Evolutionary conservation across 306 rosid genomes (phyloP).

Genomic region (Citrullus colocynthis): DNA sequence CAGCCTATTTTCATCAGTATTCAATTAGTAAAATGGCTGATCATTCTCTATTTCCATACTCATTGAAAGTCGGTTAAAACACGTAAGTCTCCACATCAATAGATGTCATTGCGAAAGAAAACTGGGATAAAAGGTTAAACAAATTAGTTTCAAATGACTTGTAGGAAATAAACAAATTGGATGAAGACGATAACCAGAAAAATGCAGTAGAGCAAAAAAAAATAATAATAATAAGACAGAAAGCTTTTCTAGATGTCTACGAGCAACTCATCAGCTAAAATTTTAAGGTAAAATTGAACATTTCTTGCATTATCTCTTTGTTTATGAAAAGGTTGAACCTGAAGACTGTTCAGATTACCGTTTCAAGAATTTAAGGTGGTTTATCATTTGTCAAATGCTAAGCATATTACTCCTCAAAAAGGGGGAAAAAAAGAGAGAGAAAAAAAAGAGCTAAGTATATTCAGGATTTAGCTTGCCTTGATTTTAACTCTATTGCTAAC

Average conservation of each 20-base stretch:
- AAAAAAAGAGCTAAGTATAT: neutral
- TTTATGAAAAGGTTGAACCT: neutral
- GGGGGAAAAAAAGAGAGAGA: too few species aligned
- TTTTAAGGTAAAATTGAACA: neutral
- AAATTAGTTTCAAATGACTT: neutral
- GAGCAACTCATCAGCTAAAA: neutral
- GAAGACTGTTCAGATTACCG: neutral
- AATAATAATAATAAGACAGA: neutral
- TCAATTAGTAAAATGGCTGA: neutral
- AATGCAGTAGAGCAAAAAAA: neutral
- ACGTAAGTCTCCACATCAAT: neutral
- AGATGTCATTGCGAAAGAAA: neutral
- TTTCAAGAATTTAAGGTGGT: neutral
- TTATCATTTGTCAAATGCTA: neutral
- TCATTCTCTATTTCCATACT: neutral
- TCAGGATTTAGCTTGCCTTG: constrained; percentile 24
- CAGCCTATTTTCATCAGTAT: constrained; percentile 43
- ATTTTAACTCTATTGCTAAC: constrained; percentile 36
- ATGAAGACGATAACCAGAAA: neutral
- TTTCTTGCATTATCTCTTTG: neutral
- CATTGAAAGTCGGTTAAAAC: neutral
- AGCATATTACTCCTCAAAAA: too few species aligned
- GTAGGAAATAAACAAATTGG: neutral
- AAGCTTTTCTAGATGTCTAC: neutral
- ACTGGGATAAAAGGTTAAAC: neutral